Evolutionary conservation across 176 grass and related monocot genomes (phyloP).

Genomic region (Zizania latifolia): DNA sequence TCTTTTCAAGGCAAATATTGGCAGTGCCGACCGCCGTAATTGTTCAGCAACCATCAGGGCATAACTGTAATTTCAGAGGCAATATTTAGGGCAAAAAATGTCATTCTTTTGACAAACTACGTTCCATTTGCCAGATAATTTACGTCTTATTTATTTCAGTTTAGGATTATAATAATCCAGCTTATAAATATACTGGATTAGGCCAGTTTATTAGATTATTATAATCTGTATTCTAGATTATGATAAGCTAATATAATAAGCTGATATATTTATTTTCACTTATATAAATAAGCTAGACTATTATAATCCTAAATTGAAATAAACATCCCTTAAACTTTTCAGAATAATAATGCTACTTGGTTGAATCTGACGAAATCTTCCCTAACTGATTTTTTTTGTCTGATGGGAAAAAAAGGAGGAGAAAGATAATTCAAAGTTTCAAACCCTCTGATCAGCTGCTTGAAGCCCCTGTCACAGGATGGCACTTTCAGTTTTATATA

Average conservation of each 20-base stretch:
- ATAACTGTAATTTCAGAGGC: neutral
- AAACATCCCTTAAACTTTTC: no score
- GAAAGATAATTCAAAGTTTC: neutral
- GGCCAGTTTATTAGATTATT: no score
- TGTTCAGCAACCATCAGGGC: neutral
- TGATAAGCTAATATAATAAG: no score
- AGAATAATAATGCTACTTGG: neutral
- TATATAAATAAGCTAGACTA: no score
- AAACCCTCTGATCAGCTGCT: no score
- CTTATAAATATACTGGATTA: no score
- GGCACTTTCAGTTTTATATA: neutral
- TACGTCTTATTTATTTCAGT: no score
- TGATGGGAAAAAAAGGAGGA: neutral
- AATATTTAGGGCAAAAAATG: neutral
- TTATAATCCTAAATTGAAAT: no score
- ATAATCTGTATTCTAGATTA: no score
- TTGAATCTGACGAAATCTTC: conserved; percentile 12
- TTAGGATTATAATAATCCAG: conserved; percentile 19
- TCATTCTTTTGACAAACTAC: neutral
- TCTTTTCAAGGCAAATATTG: conserved; percentile 44
- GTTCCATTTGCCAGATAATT: conserved; percentile 27
- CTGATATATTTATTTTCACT: no score
- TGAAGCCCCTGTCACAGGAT: conserved; percentile 3
- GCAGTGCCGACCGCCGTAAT: conserved; percentile 29
- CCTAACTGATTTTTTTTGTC: neutral